Conservation (phyloP, 2,329 filamentous ascomycete species). For the Ilyonectria destructans region DNA sequence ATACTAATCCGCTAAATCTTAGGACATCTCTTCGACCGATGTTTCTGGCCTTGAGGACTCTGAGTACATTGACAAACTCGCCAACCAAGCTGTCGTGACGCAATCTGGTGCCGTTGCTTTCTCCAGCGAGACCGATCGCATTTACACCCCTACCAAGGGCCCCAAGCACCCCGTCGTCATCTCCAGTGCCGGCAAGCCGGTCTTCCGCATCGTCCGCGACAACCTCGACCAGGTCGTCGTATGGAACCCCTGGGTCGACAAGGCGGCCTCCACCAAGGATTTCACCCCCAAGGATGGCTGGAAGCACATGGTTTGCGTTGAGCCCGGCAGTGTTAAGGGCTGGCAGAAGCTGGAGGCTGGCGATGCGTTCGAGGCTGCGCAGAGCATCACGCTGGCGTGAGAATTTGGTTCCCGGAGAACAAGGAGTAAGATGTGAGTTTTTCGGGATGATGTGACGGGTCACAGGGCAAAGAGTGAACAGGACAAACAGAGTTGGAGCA, state of each 20-base stretch:
- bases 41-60: constrained; percentile 85
- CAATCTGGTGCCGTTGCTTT: constrained; percentile 78
- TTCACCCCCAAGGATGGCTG: constrained; percentile 92
- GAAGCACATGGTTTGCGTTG: constrained; percentile 94
- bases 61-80: constrained; percentile 88
- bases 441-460: constrained; percentile 10
- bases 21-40: constrained; percentile 85
- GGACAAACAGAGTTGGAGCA: constrained; percentile 11
- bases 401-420: neutral
- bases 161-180: constrained; percentile 74
- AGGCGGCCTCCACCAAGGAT: constrained; percentile 86
- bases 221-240: constrained; percentile 91
- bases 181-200: constrained; percentile 73
- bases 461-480: constrained; percentile 10
- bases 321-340: constrained; percentile 86
- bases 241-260: constrained; percentile 97
- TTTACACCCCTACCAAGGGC: constrained; percentile 82
- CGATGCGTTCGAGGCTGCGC: constrained; percentile 75
- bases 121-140: constrained; percentile 86
- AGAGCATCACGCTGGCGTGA: constrained; percentile 66
- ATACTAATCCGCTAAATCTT: neutral
- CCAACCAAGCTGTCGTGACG: constrained; percentile 75
- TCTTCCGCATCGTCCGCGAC: constrained; percentile 85
- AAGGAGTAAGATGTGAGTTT: constrained; percentile 24
- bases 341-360: constrained; percentile 91